Conservation (phyloP, 441 rosid genomes). For the Theobroma grandiflorum region DNA sequence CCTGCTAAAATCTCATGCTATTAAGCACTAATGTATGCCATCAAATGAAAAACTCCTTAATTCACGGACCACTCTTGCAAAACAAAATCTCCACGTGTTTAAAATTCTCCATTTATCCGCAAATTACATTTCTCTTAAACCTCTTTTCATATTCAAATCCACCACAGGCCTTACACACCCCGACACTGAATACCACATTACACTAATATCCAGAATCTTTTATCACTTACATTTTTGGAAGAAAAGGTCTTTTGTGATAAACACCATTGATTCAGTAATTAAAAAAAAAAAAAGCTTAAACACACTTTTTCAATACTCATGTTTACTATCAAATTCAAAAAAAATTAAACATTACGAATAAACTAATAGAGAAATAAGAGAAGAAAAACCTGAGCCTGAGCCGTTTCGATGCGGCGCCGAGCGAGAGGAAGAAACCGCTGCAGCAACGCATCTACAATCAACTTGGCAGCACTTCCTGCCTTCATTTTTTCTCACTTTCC, state of each 20-base stretch:
- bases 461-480: conserved; percentile 92
- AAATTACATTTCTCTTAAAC: conserved; percentile 19
- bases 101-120: background rate
- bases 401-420: conserved; percentile 97
- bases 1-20: background rate
- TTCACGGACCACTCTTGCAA: background rate
- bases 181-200: background rate
- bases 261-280: conserved; percentile 4
- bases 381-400: conserved; percentile 91
- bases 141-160: conserved; percentile 5
- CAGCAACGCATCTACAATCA: conserved; percentile 95
- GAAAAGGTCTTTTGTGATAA: background rate
- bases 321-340: background rate
- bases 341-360: background rate
- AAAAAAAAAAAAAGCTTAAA: background rate
- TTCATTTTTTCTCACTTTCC: conserved; percentile 53
- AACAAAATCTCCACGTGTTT: conserved; percentile 15
- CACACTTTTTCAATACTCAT: conserved; percentile 8
- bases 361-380: background rate
- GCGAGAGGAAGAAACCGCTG: conserved; percentile 99
- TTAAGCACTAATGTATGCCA: background rate
- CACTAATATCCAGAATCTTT: background rate
- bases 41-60: background rate
- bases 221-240: background rate
- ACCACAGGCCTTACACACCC: background rate